These are phyloP conservation scores for Scheffersomyces lignosus DNA, from an alignment of 805 yeast genomes.

Conservation along the genomic window DNA sequence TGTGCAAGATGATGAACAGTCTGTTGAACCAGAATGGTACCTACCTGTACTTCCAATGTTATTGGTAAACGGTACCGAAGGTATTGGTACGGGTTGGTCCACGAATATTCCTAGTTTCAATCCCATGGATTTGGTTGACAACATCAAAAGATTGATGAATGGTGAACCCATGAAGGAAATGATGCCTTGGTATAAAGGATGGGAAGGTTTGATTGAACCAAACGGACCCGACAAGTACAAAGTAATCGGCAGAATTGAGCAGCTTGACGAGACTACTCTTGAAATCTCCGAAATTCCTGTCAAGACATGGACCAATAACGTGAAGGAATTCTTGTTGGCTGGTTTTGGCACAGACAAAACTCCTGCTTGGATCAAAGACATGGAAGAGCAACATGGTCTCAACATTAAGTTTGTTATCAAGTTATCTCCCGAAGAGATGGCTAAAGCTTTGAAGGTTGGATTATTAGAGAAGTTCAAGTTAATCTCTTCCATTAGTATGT, in stretches of 20 bases:
- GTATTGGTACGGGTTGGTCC: slow-evolving; percentile 99
- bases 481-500: slow-evolving; percentile 61
- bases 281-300: slow-evolving; percentile 94
- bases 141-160: slow-evolving; percentile 70
- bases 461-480: slow-evolving; percentile 83
- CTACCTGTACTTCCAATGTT: slow-evolving; percentile 92
- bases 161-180: slow-evolving; percentile 70
- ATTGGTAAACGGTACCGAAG: slow-evolving; percentile 95
- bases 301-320: slow-evolving; percentile 85
- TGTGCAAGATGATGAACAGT: slow-evolving; percentile 87
- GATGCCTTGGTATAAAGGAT: slow-evolving; percentile 94
- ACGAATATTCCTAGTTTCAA: slow-evolving; percentile 89
- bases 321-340: slow-evolving; percentile 79
- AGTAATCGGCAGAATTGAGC: slow-evolving; percentile 78
- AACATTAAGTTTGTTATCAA: slow-evolving; percentile 79
- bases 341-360: slow-evolving; percentile 79
- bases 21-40: slow-evolving; percentile 96
- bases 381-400: slow-evolving; percentile 90
- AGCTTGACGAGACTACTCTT: slow-evolving; percentile 72
- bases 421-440: slow-evolving; percentile 79
- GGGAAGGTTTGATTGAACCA: slow-evolving; percentile 81
- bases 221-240: slow-evolving; percentile 66
- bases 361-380: slow-evolving; percentile 86
- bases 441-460: slow-evolving; percentile 70
- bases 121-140: slow-evolving; percentile 77